Base-by-base conservation (phyloP, 345 rosid genomes). In the Citrus glauca region DNA sequence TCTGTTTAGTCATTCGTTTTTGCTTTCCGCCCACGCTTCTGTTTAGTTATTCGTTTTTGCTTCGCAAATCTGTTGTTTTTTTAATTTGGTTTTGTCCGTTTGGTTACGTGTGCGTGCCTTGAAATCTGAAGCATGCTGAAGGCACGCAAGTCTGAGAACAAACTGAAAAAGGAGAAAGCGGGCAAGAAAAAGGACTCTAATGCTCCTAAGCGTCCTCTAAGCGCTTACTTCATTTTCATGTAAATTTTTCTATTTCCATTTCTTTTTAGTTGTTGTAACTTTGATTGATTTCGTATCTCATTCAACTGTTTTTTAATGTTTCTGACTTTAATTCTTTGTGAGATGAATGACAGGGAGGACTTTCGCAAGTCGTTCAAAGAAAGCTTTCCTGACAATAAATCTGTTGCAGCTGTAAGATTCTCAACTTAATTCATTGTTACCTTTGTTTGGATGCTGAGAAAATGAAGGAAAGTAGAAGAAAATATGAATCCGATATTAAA, bases 301-400 rank as follows among this genome's bases (percentile, higher is more conserved):
- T 32, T 71, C 72, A 20, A 16, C 10, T 6, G 65, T 24, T 37
- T 48, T 78, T 28, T 17, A 11, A 1, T 50, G 38, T 32, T 27
- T 66, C 76, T 57, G 6, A 4, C 22, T 0, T 24, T 19, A 6
- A 61, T 60, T 55, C n/a, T 22, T 27, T 57, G 35, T 57, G 28
- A 40, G 72, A 9, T 74, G 62, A 38, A 50, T 48, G 50, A 77
- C 78, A 83, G 86, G 86, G 86, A 80, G 74, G 86, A 80, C 27
- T 83, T 80, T 66, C 77, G 86, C 57, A 77, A 77, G 40, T 80
- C 73, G 17, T 83, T 73, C 83, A 83, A 83, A 75, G 81, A 80
- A 50, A 83, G 70, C 17, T 69, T 28, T 77, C 83, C 86, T 9
- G 83, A 80, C 25, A 83, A 83, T 73, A 83, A 80, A 83, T 63